These are phyloP conservation scores for Arxiozyma bovina DNA, from an alignment of 1,139 yeast species.

Conservation along the genomic window DNA sequence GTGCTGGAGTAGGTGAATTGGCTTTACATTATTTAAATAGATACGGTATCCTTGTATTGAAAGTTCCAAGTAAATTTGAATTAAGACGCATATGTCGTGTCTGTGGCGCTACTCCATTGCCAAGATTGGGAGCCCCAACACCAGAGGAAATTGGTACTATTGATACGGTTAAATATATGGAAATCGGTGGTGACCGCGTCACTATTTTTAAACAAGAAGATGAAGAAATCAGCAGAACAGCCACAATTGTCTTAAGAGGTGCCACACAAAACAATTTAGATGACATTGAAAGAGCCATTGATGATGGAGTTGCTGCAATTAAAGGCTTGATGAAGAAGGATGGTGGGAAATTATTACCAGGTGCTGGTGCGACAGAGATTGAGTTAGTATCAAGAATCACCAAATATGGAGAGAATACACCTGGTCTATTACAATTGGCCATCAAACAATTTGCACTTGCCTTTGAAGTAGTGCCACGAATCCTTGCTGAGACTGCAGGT, in stretches of 20 bases:
- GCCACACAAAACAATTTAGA: conserved; percentile 94
- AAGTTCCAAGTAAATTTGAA: conserved; percentile 90
- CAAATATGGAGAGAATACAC: conserved; percentile 83
- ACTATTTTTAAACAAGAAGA: conserved; percentile 82
- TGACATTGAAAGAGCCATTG: conserved; percentile 93
- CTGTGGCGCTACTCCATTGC: conserved; percentile 94
- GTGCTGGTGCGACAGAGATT: conserved; percentile 96
- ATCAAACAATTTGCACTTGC: conserved; percentile 92
- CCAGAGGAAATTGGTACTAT: conserved; percentile 89
- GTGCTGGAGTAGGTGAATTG: conserved; percentile 85
- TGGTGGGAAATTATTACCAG: conserved; percentile 65
- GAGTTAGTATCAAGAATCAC: conserved; percentile 76
- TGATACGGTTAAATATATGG: conserved; percentile 82
- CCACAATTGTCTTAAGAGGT: conserved; percentile 89
- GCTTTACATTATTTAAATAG: conserved; percentile 90
- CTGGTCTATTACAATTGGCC: conserved; percentile 87
- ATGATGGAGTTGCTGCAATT: conserved; percentile 89
- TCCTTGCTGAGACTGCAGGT: conserved; percentile 91
- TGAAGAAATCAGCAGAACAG: conserved; percentile 57
- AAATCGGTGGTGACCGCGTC: conserved; percentile 96
- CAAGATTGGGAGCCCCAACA: conserved; percentile 91
- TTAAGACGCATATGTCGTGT: conserved; percentile 89
- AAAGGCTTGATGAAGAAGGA: conserved; percentile 79
- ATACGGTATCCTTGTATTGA: conserved; percentile 72
- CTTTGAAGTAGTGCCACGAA: conserved; percentile 87